Percentiles rank a stretch among this genome's conserved stretches.
phyloP scores from a whole-genome alignment of 495 filamentous ascomycete genomes.

The Recurvomyces mirabilis region DNA sequence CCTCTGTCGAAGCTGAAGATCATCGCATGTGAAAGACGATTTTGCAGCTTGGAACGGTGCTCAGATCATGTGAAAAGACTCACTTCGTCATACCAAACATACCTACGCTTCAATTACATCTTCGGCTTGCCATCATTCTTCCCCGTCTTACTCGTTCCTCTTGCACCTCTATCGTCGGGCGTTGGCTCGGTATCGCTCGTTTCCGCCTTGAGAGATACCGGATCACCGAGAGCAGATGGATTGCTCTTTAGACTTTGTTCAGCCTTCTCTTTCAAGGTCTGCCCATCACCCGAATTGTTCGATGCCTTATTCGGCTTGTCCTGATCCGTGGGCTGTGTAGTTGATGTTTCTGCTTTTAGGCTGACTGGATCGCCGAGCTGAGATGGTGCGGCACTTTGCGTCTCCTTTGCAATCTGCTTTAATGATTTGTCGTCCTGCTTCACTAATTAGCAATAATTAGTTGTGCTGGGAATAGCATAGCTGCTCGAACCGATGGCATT shows the following conservation, averaged over 20 bases:
- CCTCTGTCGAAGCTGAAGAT: too few relatives aligned
- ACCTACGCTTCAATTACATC: too few relatives aligned
- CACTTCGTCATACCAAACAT: too few relatives aligned
- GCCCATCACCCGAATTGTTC: background rate
- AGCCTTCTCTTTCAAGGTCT: constrained; percentile 10
- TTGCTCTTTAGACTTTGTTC: constrained; percentile 17
- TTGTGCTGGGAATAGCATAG: too few relatives aligned
- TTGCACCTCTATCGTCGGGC: constrained; percentile 20
- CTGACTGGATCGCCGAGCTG: constrained; percentile 22
- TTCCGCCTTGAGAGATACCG: constrained; percentile 24
- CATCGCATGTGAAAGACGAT: background rate
- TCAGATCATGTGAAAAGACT: too few relatives aligned
- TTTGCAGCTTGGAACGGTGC: too few relatives aligned
- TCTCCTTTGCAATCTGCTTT: constrained; percentile 12
- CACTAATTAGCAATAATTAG: too few relatives aligned
- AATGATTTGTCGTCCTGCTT: constrained; percentile 4
- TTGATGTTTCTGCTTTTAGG: constrained; percentile 19
- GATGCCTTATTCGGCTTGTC: constrained; percentile 11
- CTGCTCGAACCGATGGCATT: too few relatives aligned
- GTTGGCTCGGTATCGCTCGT: constrained; percentile 19
- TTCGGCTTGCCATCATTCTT: too few relatives aligned
- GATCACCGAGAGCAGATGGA: constrained; percentile 20
- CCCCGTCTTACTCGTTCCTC: constrained; percentile 6
- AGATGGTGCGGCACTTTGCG: constrained; percentile 1
- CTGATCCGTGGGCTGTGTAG: constrained; percentile 15